Evolutionary conservation across 2,329 filamentous ascomycete species (phyloP).

Genomic region (Phoma sp.): DNA sequence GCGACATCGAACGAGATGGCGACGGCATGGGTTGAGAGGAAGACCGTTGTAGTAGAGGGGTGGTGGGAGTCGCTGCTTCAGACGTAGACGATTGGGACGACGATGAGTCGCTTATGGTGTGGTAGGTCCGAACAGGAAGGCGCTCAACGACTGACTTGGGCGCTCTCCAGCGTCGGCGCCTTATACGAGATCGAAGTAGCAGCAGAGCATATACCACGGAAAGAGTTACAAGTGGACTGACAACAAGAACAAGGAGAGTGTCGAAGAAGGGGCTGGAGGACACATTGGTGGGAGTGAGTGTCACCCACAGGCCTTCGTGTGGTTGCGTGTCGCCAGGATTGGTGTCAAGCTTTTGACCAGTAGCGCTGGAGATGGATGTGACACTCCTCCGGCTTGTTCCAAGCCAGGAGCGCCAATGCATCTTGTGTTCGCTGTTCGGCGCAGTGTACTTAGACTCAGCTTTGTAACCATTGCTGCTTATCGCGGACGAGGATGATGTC

Average conservation of each 20-base stretch:
- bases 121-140: conserved; percentile 94
- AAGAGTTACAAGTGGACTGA: conserved; percentile 90
- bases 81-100: conserved; percentile 66
- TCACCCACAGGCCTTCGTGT: conserved; percentile 92
- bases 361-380: conserved; percentile 25
- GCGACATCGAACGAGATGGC: conserved; percentile 67
- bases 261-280: conserved; percentile 94
- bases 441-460: conserved; percentile 4
- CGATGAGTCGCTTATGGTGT: conserved; percentile 74
- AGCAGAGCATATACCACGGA: conserved; percentile 92
- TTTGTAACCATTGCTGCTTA: conserved; percentile 35
- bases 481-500: conserved; percentile 54
- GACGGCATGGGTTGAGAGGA: conserved; percentile 41
- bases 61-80: conserved; percentile 73
- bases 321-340: conserved; percentile 46
- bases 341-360: conserved; percentile 27
- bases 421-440: conserved; percentile 28
- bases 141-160: conserved; percentile 95
- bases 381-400: conserved; percentile 27
- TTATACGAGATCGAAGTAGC: conserved; percentile 85
- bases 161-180: conserved; percentile 91
- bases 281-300: conserved; percentile 85
- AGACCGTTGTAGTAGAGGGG: conserved; percentile 73
- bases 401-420: conserved; percentile 36
- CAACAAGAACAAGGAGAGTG: conserved; percentile 92